phyloP scores from a whole-genome alignment of 2,329 filamentous ascomycete genomes.

The Trichoderma arundinaceum region DNA sequence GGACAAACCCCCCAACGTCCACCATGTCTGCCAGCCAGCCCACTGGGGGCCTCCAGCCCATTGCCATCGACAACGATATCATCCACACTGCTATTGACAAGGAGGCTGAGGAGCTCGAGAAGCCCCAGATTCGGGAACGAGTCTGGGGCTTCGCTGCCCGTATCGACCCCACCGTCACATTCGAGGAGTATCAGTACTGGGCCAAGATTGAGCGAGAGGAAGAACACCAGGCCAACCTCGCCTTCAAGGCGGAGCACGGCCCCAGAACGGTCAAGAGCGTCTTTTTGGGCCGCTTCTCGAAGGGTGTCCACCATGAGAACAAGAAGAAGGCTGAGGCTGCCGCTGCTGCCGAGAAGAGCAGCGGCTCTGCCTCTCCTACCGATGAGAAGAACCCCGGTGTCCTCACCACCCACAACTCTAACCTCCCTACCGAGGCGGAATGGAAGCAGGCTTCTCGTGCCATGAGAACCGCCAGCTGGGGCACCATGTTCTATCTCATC shows the following conservation, averaged over 20 bases:
- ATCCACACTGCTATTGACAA: constrained; percentile 14
- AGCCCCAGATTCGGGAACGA: constrained; percentile 26
- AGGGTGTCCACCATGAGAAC: constrained; percentile 27
- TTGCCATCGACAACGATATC: constrained; percentile 11
- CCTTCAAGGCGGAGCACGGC: constrained; percentile 23
- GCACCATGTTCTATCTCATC: constrained; percentile 29
- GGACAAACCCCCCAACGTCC: not conserved
- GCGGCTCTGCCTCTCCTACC: constrained; percentile 7
- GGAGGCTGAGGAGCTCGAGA: constrained; percentile 21
- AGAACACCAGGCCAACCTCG: constrained; percentile 21
- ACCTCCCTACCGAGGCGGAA: constrained; percentile 5
- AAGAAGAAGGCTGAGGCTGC: constrained; percentile 28
- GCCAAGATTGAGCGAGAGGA: constrained; percentile 28
- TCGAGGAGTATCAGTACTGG: constrained; percentile 27
- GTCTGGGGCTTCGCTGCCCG: constrained; percentile 26
- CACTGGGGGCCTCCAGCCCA: constrained; percentile 23
- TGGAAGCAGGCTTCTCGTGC: constrained; percentile 30
- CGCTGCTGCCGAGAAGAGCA: not conserved
- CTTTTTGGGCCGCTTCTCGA: constrained; percentile 20
- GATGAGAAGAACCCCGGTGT: constrained; percentile 17
- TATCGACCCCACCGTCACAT: constrained; percentile 25
- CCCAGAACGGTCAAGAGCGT: constrained; percentile 15
- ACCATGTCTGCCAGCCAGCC: constrained; percentile 16
- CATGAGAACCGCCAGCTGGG: constrained; percentile 24
- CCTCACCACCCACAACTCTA: not conserved